These are phyloP conservation scores for Fagopyrum homotropicum DNA, from an alignment of 148 eudicot genomes.

Conservation along the genomic window DNA sequence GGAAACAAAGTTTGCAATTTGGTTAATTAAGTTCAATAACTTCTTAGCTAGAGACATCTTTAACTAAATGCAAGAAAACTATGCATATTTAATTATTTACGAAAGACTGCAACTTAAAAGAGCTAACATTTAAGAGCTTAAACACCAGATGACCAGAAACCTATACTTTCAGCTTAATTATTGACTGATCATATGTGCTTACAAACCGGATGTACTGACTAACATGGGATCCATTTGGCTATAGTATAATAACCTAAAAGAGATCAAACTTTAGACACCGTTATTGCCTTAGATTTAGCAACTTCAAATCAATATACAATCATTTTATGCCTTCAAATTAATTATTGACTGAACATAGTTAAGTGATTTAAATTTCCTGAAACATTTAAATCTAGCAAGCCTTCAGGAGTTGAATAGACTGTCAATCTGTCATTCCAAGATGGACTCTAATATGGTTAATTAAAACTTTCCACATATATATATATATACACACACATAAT, in stretches of 20 bases:
- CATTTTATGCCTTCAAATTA: too few relatives aligned
- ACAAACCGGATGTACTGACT: neutral
- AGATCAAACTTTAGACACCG: neutral
- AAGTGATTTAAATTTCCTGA: too few relatives aligned
- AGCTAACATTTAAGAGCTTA: neutral
- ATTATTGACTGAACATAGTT: too few relatives aligned
- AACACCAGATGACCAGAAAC: too few relatives aligned
- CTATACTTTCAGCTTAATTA: neutral
- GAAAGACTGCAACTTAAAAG: neutral
- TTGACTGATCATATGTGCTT: neutral
- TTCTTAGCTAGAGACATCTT: neutral
- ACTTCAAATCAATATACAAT: too few relatives aligned
- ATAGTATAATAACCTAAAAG: neutral
- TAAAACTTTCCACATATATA: neutral
- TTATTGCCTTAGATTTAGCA: neutral
- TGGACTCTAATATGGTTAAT: too few relatives aligned
- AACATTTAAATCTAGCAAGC: too few relatives aligned
- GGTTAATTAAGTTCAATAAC: neutral
- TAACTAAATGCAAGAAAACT: neutral
- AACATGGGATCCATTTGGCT: neutral
- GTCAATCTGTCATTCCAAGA: too few relatives aligned
- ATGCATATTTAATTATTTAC: neutral
- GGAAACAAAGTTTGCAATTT: neutral
- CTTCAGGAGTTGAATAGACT: too few relatives aligned
- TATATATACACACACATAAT: neutral